Percentiles rank a stretch among this genome's conserved stretches.
These are phyloP conservation scores for Trichaptum fuscoviolaceum DNA, from an alignment of 768 basidiomycete genomes.

Conservation along the genomic window DNA sequence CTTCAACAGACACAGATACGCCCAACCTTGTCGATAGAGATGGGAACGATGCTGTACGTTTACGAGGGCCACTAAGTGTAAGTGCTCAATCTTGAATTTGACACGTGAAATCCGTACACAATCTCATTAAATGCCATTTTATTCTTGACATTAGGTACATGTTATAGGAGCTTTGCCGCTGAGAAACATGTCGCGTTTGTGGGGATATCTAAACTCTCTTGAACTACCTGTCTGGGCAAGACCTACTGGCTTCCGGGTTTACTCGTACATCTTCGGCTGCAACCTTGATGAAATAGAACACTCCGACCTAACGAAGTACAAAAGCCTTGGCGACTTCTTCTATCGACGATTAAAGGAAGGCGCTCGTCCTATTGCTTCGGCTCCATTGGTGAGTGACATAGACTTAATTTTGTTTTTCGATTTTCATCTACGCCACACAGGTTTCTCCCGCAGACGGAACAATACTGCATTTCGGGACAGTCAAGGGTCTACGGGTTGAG, in stretches of 20 bases:
- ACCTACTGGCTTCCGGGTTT: slow-evolving; percentile 83
- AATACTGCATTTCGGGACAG: slow-evolving; percentile 86
- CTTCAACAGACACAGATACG: slow-evolving; percentile 11
- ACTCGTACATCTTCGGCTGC: slow-evolving; percentile 87
- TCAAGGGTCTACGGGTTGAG: slow-evolving; percentile 73
- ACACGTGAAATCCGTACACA: neutral
- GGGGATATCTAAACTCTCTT: slow-evolving; percentile 93
- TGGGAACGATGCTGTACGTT: slow-evolving; percentile 71
- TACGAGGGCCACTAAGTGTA: slow-evolving; percentile 94
- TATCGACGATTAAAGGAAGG: slow-evolving; percentile 83
- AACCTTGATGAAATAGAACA: slow-evolving; percentile 88
- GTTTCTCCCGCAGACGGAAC: slow-evolving; percentile 94
- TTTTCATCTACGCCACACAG: slow-evolving; percentile 29
- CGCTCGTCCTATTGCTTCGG: slow-evolving; percentile 70
- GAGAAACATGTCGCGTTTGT: slow-evolving; percentile 90
- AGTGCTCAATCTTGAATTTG: slow-evolving; percentile 20
- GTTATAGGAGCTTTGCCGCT: slow-evolving; percentile 93
- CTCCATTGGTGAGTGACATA: slow-evolving; percentile 52
- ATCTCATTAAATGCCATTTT: neutral
- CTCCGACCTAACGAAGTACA: slow-evolving; percentile 71
- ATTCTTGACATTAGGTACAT: slow-evolving; percentile 61
- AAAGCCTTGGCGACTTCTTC: slow-evolving; percentile 92
- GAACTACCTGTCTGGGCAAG: slow-evolving; percentile 93
- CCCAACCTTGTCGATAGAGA: slow-evolving; percentile 72
- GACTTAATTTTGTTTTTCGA: neutral